A percentile compares a stretch with the other conserved stretches of the same genome.
These are phyloP conservation scores for Exophiala viscosa DNA, from an alignment of 2,329 filamentous ascomycete species.

Conservation along the genomic window DNA sequence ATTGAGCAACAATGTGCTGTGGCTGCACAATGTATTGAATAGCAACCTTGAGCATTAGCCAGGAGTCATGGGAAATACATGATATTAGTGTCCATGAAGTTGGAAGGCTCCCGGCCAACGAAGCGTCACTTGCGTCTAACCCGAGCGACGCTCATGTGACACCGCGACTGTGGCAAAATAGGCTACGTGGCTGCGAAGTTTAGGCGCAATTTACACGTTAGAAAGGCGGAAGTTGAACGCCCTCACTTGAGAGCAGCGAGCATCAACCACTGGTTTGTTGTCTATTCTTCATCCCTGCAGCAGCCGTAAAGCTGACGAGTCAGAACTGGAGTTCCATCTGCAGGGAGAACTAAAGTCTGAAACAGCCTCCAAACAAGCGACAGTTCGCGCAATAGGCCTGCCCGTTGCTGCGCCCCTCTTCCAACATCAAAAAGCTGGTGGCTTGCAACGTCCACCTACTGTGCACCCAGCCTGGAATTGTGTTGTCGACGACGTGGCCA, in stretches of 20 bases:
- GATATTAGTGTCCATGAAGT: too few species aligned
- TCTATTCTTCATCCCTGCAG: too few species aligned
- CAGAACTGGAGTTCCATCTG: too few species aligned
- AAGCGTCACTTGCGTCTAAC: too few species aligned
- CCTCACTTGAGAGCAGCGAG: too few species aligned
- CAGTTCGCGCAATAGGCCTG: background rate
- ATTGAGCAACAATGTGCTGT: conserved; percentile 13
- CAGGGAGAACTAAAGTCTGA: background rate
- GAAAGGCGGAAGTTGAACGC: too few species aligned
- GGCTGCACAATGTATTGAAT: conserved; percentile 2
- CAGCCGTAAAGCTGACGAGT: too few species aligned
- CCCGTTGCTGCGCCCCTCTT: background rate
- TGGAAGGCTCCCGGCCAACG: background rate
- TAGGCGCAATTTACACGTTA: too few species aligned
- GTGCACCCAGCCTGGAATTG: background rate
- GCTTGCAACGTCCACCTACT: background rate
- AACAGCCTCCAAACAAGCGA: conserved; percentile 6
- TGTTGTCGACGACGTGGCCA: background rate
- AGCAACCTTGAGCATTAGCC: conserved; percentile 1
- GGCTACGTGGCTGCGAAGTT: too few species aligned
- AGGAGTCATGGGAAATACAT: background rate
- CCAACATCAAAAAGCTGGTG: background rate
- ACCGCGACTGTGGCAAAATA: too few species aligned
- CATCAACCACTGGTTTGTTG: too few species aligned
- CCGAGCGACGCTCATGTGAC: too few species aligned